Evolutionary conservation across 1,284 basidiomycete species (phyloP), one percentile per base, ranked within the genome.

Genomic region (Apiotrichum veenhuisii): DNA sequence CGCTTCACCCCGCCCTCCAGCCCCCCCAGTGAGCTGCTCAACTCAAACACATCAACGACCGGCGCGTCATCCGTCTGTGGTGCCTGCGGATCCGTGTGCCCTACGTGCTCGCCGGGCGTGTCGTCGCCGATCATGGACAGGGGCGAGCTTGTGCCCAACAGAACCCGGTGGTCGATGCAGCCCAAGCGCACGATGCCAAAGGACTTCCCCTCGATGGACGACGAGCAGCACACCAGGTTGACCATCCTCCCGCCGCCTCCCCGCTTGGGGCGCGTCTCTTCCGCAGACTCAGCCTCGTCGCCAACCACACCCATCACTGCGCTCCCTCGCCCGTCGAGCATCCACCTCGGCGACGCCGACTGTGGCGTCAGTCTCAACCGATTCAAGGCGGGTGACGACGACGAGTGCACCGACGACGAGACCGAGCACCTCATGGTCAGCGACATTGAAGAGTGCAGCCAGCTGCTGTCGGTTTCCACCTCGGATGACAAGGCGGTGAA

Each of bases 311-410:
- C n/a, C n/a, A n/a, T n/a, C 37, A 17, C 37, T 38, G 9, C 14
- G 17, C 5, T n/a, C 25, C 30, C 44, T 3, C 27, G 26, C 12
- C 44, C 44, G 12, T 11, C 44, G 12, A 33, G 26, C 44, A 46
- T 46, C 10, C 44, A 33, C 14, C 26, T 46, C 12, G 27, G 27
- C 9, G 44, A 46, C 8, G 27, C 26, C 27, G 44, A 46, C 27
- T 46, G 44, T 18, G 44, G 44, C 1, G 44, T 46, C 12, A 46
- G 44, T n/a, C 44, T 46, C 44, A 46, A 46, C 30, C 26, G 44
- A 7, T 46, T 46, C 44, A 26, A 15, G 22, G 33, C 10, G 18
- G 20, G n/a, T 18, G 27, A 30, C 27, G 44, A 46, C 17, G 25
- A 26, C 15, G 42, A 15, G 5, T 14, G 8, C 14, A 26, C 14